Conservation (phyloP, 495 filamentous ascomycete genomes). For the Lophium mytilinum region DNA sequence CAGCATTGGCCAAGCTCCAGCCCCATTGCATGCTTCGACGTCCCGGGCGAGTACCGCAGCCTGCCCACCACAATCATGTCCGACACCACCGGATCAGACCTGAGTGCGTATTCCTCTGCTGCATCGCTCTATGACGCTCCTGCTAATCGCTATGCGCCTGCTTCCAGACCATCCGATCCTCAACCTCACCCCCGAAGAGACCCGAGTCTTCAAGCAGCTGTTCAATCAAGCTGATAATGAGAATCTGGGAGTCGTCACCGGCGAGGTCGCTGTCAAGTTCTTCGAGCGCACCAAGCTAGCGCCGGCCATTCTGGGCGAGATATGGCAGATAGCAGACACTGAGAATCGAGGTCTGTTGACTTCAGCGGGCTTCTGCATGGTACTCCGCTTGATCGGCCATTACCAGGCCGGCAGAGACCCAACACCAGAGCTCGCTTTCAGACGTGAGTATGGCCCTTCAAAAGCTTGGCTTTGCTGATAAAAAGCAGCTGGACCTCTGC, state of each 20-base stretch:
- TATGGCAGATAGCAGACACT: conserved; percentile 97
- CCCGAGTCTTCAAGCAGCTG: conserved; percentile 82
- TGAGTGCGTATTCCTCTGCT: conserved; percentile 12
- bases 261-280: conserved; percentile 93
- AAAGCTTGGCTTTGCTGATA: background rate
- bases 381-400: conserved; percentile 88
- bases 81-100: conserved; percentile 14
- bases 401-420: conserved; percentile 80
- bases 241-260: conserved; percentile 85
- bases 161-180: conserved; percentile 51
- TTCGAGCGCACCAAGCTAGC: conserved; percentile 92
- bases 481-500: conserved; percentile 68
- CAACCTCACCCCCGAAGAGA: conserved; percentile 85
- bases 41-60: conserved; percentile 17
- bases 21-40: conserved; percentile 22
- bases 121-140: background rate
- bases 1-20: conserved; percentile 19
- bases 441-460: conserved; percentile 40
- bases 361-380: conserved; percentile 82
- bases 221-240: conserved; percentile 86
- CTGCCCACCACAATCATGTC: conserved; percentile 16
- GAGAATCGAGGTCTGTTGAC: conserved; percentile 93
- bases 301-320: conserved; percentile 83
- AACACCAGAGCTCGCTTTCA: conserved; percentile 64
- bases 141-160: conserved; percentile 13